Base-by-base conservation (phyloP, 495 filamentous ascomycete genomes). In the Neurospora pannonica region DNA sequence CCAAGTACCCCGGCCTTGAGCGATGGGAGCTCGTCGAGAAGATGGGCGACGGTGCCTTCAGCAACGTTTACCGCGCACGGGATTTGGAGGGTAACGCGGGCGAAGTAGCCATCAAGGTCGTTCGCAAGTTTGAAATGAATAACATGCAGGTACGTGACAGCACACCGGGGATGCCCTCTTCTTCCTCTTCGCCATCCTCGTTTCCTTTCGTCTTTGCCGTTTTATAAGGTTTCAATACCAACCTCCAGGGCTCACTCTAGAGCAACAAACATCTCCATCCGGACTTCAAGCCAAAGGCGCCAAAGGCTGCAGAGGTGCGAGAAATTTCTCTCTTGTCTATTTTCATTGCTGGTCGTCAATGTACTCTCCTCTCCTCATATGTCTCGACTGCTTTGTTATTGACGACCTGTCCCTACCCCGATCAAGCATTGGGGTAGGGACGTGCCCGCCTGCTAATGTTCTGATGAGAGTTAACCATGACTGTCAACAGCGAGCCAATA, bases 11-110 rank as follows among this genome's bases (percentile, higher is more conserved):
- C 6, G 95, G 95, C 42, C 84, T 99, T 31, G 97, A 98, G 74
- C 87, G 96, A 76, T 99, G 92, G 91, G 89, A 92, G 72, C 82
- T 99, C 54, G 7, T 97, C 46, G 95, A 98, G 83, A 99, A 99
- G 87, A 99, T 99, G 96, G 96, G 96, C 71, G 96, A 99, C 78
- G 96, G 96, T 71, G 96, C 96, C 60, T 99, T 99, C 87, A 98
- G 95, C 86, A 99, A 99, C 75, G 96, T 99, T 72, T 99, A 98
- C 81, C 90, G 93, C 4, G 96, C 97, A 21, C 87, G 86, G 74
- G 97, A 99, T 82, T 86, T 84, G 39, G 78, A 86, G 24, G 90
- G 91, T 28, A 84, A 91, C 71, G 87, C 87, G 48, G 90, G 89
- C 54, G 92, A 99, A 78, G 94, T 96, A 19, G 96, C 96, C 62